Conservation (phyloP, 139 green algal genomes). For the Picochlorum sp. region DNA sequence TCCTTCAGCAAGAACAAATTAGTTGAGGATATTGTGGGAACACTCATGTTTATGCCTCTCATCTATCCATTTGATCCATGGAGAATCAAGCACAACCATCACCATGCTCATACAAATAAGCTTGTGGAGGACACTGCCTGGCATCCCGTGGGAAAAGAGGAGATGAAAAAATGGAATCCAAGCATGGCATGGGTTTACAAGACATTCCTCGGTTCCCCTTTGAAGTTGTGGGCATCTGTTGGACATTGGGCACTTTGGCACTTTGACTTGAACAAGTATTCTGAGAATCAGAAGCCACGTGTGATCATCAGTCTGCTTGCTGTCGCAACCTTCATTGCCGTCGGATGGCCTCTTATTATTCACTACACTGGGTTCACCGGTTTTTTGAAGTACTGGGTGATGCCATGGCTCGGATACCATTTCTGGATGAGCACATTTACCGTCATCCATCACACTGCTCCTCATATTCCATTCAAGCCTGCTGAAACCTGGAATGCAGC, state of each 20-base stretch:
- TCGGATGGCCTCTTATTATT: constrained; percentile 59
- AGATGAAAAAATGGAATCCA: constrained; percentile 30
- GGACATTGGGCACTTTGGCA: constrained; percentile 87
- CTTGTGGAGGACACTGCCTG: constrained; percentile 90
- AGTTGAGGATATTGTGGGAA: constrained; percentile 94
- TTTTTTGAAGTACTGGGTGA: constrained; percentile 92
- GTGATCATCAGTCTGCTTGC: constrained; percentile 66
- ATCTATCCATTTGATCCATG: constrained; percentile 97
- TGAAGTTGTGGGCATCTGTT: constrained; percentile 83
- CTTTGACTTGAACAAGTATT: constrained; percentile 82
- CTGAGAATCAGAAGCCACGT: constrained; percentile 61
- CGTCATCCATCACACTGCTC: constrained; percentile 93
- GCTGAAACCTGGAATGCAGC: constrained; percentile 81
- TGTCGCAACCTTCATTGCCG: constrained; percentile 46
- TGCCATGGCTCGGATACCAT: constrained; percentile 97
- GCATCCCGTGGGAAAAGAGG: constrained; percentile 65
- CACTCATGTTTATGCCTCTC: constrained; percentile 81
- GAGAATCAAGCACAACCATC: constrained; percentile 98
- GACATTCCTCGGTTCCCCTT: constrained; percentile 72
- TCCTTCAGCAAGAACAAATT: constrained; percentile 91
- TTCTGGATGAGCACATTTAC: constrained; percentile 99
- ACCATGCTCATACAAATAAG: constrained; percentile 98
- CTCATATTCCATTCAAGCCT: constrained; percentile 96
- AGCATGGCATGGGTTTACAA: constrained; percentile 35
- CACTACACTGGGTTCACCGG: constrained; percentile 55